Conservation (phyloP, 1,139 yeast genomes). For the Yamadazyma dendronema region DNA sequence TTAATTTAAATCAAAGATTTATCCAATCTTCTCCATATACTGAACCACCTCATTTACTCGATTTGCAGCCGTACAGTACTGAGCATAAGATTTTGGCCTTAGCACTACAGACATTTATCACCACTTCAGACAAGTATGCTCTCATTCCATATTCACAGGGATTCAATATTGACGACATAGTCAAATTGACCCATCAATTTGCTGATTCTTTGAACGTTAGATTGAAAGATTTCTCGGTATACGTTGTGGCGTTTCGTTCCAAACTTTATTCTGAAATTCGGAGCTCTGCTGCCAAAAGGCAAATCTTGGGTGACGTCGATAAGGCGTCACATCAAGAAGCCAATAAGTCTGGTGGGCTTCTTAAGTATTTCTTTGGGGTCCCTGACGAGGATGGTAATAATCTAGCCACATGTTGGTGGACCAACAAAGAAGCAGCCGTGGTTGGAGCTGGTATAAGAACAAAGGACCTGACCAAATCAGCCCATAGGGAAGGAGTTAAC, state of each 20-base stretch:
- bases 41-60: slow-evolving; percentile 23
- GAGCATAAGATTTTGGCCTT: slow-evolving; percentile 22
- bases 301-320: slow-evolving; percentile 23
- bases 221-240: slow-evolving; percentile 19
- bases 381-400: slow-evolving; percentile 29
- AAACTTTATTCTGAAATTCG: slow-evolving; percentile 24
- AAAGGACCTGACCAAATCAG: slow-evolving; percentile 13
- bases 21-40: slow-evolving; percentile 29
- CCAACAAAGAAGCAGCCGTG: slow-evolving; percentile 20
- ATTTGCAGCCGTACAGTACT: slow-evolving; percentile 17
- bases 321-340: slow-evolving; percentile 30
- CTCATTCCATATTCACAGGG: slow-evolving; percentile 19
- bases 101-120: slow-evolving; percentile 26
- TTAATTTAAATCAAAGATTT: slow-evolving; percentile 1
- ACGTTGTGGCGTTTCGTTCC: slow-evolving; percentile 31
- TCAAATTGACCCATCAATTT: slow-evolving; percentile 17
- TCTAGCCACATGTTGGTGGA: slow-evolving; percentile 39
- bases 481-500: slow-evolving; percentile 27
- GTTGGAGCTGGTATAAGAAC: slow-evolving; percentile 24
- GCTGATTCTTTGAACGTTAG: slow-evolving; percentile 11
- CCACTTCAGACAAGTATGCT: slow-evolving; percentile 20
- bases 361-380: slow-evolving; percentile 34
- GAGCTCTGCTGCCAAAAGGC: slow-evolving; percentile 20
- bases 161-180: slow-evolving; percentile 23
- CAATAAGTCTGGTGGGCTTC: slow-evolving; percentile 28